Evolutionary conservation across 2,329 filamentous ascomycete genomes (phyloP), one percentile per base, ranked within the genome.

Genomic region (Aspergillus neotritici): DNA sequence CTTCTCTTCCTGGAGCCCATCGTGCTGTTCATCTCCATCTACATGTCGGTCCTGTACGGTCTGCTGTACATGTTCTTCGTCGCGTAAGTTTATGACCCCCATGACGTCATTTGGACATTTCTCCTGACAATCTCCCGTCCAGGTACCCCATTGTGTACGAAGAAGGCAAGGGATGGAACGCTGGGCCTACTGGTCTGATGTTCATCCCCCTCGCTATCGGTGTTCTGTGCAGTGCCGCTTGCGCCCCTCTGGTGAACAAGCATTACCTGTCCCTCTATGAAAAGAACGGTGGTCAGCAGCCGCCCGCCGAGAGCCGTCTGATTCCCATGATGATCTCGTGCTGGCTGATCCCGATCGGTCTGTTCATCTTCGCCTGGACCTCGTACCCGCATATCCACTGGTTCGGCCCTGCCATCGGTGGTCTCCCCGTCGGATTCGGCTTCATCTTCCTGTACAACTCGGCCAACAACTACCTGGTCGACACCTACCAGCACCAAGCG

Each of bases 381-480:
- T 86, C 83, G 0, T 89, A 87, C 63, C 61, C 75, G 1, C 51
- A 67, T 0, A 59, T 90, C 1, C 77, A 74, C 52, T 91, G 85
- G 84, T 74, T 80, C 10, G 87, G 86, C 0, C 86, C 87, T 0
- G 75, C 76, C 7, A 73, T 90, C 47, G 86, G 82, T 41, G 85
- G 85, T 29, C 77, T 82, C 61, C 78, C 80, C 10, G 80, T 90
- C 41, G 85, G 85, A 9, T 88, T 89, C 56, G 86, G 86, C 46
- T 87, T 89, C 70, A 87, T 89, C 65, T 88, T 89, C 72, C 72
- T 90, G 16, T 90, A 89, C 72, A 89, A 89, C 70, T 76, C 83
- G 8, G 82, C 82, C 55, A 86, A 86, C 66, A 86, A 86, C 69
- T 86, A 86, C 67, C 76, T 86, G 63, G 79, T 83, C 37, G 80